phyloP scores from a whole-genome alignment of 805 yeast genomes.

The Pichia thaimueangensis region DNA sequence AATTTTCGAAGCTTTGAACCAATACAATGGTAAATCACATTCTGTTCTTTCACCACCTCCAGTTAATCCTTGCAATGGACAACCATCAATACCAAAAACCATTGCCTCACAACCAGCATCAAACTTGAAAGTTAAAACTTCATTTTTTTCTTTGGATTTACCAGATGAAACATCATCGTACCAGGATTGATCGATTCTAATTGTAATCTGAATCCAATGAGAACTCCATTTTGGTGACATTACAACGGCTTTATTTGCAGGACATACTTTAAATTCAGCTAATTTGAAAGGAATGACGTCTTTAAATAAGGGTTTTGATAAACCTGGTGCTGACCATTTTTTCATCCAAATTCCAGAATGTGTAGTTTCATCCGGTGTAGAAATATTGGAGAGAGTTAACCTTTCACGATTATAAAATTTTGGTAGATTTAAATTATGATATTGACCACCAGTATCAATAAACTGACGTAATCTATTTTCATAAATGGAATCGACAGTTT shows the following conservation, averaged over 20 bases:
- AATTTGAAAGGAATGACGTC: constrained; percentile 47
- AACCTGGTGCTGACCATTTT: constrained; percentile 69
- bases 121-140: constrained; percentile 37
- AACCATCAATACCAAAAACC: constrained; percentile 59
- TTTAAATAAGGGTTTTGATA: constrained; percentile 57
- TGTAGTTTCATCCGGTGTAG: constrained; percentile 29
- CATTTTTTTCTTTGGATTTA: background rate
- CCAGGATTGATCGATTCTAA: constrained; percentile 63
- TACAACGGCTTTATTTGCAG: constrained; percentile 58
- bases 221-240: constrained; percentile 94
- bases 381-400: constrained; percentile 17
- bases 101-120: constrained; percentile 84
- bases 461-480: constrained; percentile 71
- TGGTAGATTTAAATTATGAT: constrained; percentile 65
- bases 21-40: constrained; percentile 55
- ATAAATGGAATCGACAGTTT: constrained; percentile 70
- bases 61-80: constrained; percentile 77
- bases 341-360: constrained; percentile 44
- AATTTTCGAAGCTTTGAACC: constrained; percentile 29
- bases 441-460: constrained; percentile 68
- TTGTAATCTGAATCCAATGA: constrained; percentile 77
- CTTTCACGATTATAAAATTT: constrained; percentile 66
- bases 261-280: constrained; percentile 47
- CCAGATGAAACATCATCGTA: constrained; percentile 45
- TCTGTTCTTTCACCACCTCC: constrained; percentile 79